These are phyloP conservation scores for Pneumocystis canis DNA, from an alignment of 1,139 yeast genomes.

Conservation along the genomic window DNA sequence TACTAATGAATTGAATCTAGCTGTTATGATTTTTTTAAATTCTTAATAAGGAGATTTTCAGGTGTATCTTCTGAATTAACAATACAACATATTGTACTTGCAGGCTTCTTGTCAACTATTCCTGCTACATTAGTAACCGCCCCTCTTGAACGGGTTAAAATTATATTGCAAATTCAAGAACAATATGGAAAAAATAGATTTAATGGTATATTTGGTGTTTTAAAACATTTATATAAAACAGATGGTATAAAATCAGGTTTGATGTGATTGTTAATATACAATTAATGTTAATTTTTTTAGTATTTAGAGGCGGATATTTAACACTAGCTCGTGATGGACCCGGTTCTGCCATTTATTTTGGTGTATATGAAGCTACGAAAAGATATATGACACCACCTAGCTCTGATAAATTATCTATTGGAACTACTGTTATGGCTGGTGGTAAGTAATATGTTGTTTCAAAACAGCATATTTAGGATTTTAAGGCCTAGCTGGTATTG, in stretches of 20 bases:
- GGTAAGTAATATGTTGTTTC: slow-evolving; percentile 40
- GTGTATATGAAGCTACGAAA: slow-evolving; percentile 78
- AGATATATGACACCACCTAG: slow-evolving; percentile 43
- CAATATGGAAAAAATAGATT: slow-evolving; percentile 31
- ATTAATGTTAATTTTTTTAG: slow-evolving; percentile 14
- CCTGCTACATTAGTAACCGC: slow-evolving; percentile 94
- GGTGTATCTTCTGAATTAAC: slow-evolving; percentile 33
- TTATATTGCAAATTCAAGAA: slow-evolving; percentile 72
- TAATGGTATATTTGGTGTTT: slow-evolving; percentile 43
- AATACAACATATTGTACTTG: slow-evolving; percentile 64
- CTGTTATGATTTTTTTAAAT: slow-evolving; percentile 87
- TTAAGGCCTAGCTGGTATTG: slow-evolving; percentile 89
- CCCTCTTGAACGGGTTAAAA: slow-evolving; percentile 92
- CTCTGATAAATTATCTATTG: slow-evolving; percentile 36
- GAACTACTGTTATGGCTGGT: slow-evolving; percentile 15
- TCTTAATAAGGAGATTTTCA: slow-evolving; percentile 40
- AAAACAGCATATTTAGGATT: slow-evolving; percentile 79
- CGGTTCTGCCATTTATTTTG: slow-evolving; percentile 93
- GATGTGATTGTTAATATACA: not conserved
- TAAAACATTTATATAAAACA: slow-evolving; percentile 53
- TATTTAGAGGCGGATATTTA: slow-evolving; percentile 82
- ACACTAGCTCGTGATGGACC: slow-evolving; percentile 96
- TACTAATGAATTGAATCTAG: slow-evolving; percentile 11
- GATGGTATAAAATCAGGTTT: slow-evolving; percentile 60
- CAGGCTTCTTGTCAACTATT: slow-evolving; percentile 89